Conservation (phyloP, 2,329 filamentous ascomycete genomes). For the Canariomyces notabilis region DNA sequence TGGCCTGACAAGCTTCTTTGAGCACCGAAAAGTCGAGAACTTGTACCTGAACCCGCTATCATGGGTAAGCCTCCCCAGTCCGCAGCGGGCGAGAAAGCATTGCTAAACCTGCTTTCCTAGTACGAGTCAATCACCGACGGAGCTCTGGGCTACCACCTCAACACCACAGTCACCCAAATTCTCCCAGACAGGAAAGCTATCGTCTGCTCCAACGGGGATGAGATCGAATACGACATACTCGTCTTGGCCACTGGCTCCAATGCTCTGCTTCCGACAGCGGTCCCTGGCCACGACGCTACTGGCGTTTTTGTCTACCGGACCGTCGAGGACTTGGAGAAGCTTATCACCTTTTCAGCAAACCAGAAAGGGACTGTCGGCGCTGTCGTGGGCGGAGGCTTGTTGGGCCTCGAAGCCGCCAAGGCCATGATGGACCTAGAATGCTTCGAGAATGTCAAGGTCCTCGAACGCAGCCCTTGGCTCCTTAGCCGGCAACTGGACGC, state of each 20-base stretch:
- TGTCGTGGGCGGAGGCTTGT: conserved; percentile 77
- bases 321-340: conserved; percentile 70
- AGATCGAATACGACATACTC: conserved; percentile 71
- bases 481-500: conserved; percentile 75
- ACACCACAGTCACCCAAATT: conserved; percentile 67
- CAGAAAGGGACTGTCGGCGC: conserved; percentile 65
- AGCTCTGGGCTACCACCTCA: conserved; percentile 66
- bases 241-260: conserved; percentile 84
- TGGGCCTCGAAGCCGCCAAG: conserved; percentile 85
- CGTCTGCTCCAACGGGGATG: conserved; percentile 63
- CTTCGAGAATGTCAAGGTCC: conserved; percentile 68
- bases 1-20: conserved; percentile 82
- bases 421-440: conserved; percentile 82
- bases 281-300: conserved; percentile 70
- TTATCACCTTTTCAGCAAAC: conserved; percentile 67
- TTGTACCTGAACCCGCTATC: conserved; percentile 80
- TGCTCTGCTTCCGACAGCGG: conserved; percentile 65
- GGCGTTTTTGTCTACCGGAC: conserved; percentile 89
- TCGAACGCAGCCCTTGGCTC: conserved; percentile 81
- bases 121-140: conserved; percentile 63
- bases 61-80: conserved; percentile 54
- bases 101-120: conserved; percentile 34
- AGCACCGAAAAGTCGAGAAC: conserved; percentile 77
- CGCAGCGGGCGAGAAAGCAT: not conserved
- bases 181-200: conserved; percentile 60